Evolutionary conservation across 129 eudicot genomes (phyloP).

Genomic region (Chrysanthemum lavandulifolium): DNA sequence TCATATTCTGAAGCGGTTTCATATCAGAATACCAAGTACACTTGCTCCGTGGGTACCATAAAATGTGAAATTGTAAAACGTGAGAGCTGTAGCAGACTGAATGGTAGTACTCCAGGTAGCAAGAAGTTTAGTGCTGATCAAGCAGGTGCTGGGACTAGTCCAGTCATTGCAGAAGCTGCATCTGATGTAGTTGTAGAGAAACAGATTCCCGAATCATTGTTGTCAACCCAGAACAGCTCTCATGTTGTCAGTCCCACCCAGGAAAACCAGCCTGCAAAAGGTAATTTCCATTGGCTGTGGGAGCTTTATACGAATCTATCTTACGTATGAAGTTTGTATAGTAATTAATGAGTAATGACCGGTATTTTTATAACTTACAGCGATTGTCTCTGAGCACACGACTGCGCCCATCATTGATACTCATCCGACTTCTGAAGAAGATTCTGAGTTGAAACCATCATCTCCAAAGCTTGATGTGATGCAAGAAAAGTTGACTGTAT

Average conservation of each 20-base stretch:
- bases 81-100: slow-evolving; percentile 23
- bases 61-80: slow-evolving; percentile 40
- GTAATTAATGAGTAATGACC: too few relatives aligned
- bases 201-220: slow-evolving; percentile 27
- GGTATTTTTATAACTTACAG: slow-evolving; percentile 5
- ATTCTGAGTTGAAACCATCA: slow-evolving; percentile 34
- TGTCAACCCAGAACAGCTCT: slow-evolving; percentile 18
- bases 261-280: slow-evolving; percentile 36
- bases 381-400: slow-evolving; percentile 21
- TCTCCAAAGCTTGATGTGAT: slow-evolving; percentile 40
- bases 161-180: slow-evolving; percentile 23
- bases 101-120: slow-evolving; percentile 21
- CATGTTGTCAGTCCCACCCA: slow-evolving; percentile 13
- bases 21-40: slow-evolving; percentile 29
- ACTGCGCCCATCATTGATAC: slow-evolving; percentile 9
- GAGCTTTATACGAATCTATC: too few relatives aligned
- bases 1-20: slow-evolving; percentile 48
- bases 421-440: slow-evolving; percentile 24
- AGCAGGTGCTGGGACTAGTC: slow-evolving; percentile 20
- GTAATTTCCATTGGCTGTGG: slow-evolving; percentile 21
- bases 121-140: slow-evolving; percentile 26
- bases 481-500: slow-evolving; percentile 41
- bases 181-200: slow-evolving; percentile 23
- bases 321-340: too few relatives aligned
- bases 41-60: slow-evolving; percentile 44